Conservation (phyloP, 306 rosid species). For the Rosa multiflora region DNA sequence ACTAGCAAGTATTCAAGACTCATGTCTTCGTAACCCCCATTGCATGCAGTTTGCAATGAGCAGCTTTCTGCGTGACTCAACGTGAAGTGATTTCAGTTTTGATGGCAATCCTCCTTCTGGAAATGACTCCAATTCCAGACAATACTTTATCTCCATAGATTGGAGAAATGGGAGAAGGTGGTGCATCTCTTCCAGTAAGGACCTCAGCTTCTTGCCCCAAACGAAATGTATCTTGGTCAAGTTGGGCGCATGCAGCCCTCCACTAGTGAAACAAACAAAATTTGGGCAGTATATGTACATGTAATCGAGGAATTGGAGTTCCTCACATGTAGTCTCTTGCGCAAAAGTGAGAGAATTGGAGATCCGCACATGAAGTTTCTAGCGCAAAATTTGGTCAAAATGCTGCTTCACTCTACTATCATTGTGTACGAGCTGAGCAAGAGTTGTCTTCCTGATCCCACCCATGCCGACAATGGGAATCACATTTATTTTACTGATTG, state of each 20-base stretch:
- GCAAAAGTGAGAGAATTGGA: not conserved
- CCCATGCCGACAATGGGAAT: not conserved
- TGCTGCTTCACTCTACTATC: not conserved
- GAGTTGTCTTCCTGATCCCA: not conserved
- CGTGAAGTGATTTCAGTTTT: not conserved
- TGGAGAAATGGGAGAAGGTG: slow-evolving; percentile 19
- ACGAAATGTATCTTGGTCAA: not conserved
- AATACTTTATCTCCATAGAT: not conserved
- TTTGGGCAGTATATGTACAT: not conserved
- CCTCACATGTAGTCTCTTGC: not conserved
- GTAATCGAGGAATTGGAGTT: not conserved
- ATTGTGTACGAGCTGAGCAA: not conserved
- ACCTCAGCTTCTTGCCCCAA: slow-evolving; percentile 9
- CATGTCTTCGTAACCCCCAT: not conserved
- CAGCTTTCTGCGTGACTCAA: slow-evolving; percentile 11
- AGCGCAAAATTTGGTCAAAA: not conserved
- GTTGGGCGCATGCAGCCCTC: slow-evolving; percentile 7
- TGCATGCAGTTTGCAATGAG: not conserved
- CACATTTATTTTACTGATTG: not conserved
- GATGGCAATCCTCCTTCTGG: slow-evolving; percentile 26
- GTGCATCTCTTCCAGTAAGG: slow-evolving; percentile 10
- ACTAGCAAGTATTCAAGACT: not conserved
- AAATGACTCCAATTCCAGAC: slow-evolving; percentile 27
- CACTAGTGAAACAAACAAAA: not conserved
- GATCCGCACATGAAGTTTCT: too few species aligned